Conservation (phyloP, 208 protist genomes). For the Vickermania spadyakhi region DNA sequence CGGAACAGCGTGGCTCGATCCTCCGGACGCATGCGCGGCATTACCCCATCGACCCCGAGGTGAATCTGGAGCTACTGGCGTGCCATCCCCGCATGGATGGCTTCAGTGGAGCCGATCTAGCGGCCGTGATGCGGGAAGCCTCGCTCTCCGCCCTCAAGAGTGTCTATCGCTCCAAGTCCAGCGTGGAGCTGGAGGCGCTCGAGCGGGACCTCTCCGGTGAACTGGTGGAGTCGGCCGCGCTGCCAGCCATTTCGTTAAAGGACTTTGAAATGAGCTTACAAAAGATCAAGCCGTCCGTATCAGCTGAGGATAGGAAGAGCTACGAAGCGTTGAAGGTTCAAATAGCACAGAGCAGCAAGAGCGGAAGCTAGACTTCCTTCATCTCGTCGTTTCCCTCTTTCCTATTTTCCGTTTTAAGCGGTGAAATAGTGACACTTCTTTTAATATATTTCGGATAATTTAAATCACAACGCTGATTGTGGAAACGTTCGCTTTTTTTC, state of each 20-base stretch:
- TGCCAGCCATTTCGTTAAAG: constrained; percentile 48
- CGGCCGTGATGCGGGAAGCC: constrained; percentile 90
- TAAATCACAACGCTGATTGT: too few relatives aligned
- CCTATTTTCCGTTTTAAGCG: too few relatives aligned
- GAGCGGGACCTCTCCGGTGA: constrained; percentile 68
- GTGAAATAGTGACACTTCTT: too few relatives aligned
- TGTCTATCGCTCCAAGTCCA: constrained; percentile 47
- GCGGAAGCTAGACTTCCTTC: constrained; percentile 2
- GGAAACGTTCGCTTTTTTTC: too few relatives aligned
- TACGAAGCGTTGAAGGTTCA: constrained; percentile 60
- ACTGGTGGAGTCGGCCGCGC: constrained; percentile 11
- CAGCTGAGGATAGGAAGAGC: constrained; percentile 44
- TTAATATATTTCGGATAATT: too few relatives aligned
- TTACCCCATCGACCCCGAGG: constrained; percentile 71
- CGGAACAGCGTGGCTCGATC: constrained; percentile 82
- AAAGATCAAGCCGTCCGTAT: constrained; percentile 77
- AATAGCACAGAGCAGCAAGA: constrained; percentile 16
- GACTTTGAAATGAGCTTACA: constrained; percentile 61
- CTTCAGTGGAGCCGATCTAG: constrained; percentile 94
- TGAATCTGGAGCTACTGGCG: constrained; percentile 79
- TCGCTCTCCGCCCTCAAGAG: constrained; percentile 76
- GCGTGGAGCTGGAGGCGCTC: constrained; percentile 51
- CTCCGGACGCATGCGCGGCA: constrained; percentile 82
- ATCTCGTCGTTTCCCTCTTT: too few relatives aligned
- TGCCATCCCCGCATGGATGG: constrained; percentile 66